Percentiles rank a stretch among this genome's conserved stretches.
These are phyloP conservation scores for Hexamita inflata DNA, from an alignment of 208 protist genomes.

Conservation along the genomic window DNA sequence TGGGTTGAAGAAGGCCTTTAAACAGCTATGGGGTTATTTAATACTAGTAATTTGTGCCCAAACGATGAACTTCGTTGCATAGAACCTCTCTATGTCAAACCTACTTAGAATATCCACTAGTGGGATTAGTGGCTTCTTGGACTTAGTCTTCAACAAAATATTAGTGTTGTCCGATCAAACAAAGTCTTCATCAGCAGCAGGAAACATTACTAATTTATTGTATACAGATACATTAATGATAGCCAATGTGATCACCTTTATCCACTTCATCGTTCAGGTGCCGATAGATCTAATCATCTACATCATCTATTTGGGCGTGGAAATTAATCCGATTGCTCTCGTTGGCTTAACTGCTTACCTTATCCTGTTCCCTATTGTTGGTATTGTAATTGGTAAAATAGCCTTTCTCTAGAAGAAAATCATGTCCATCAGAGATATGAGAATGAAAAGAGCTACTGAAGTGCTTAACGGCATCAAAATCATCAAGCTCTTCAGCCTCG, in stretches of 20 bases:
- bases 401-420: constrained; percentile 12
- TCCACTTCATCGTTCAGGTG: constrained; percentile 36
- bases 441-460: constrained; percentile 48
- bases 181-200: neutral
- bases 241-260: constrained; percentile 27
- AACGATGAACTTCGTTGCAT: no score
- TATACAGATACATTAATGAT: constrained; percentile 34
- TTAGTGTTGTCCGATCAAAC: neutral
- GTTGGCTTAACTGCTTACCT: constrained; percentile 47
- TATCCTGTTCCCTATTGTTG: constrained; percentile 45
- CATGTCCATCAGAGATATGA: constrained; percentile 37
- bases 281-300: constrained; percentile 47
- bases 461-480: constrained; percentile 49
- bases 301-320: constrained; percentile 41
- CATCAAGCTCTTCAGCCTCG: constrained; percentile 54
- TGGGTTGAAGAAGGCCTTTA: no score
- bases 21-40: no score
- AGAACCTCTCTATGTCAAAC: no score
- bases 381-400: neutral
- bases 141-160: neutral
- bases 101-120: neutral
- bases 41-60: no score
- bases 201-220: constrained; percentile 55
- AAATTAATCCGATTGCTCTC: constrained; percentile 42
- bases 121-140: neutral